Evolutionary conservation across 2,329 filamentous ascomycete genomes (phyloP), one percentile per base, ranked within the genome.

Genomic region (Orbilia quercus): DNA sequence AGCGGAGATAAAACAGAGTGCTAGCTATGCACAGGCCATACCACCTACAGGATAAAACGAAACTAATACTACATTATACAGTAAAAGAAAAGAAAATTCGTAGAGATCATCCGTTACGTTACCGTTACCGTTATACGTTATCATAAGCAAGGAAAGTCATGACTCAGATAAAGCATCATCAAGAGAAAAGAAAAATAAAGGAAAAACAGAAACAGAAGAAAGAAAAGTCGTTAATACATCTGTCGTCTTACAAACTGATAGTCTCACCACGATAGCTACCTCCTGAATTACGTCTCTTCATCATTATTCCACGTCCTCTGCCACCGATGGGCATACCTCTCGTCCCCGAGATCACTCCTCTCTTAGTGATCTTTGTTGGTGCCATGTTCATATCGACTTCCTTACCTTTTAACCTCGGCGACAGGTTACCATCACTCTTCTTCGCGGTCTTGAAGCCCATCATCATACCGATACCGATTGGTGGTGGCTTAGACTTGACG

Each of bases 391-490:
- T 47, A 7, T 73, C 69, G 16, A 66, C 55, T n/a, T 73, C 69
- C 48, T 60, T 73, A 11, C 38, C 48, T 60, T 73, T 73, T 25
- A 73, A 36, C 31, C 59, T 73, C 20, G 69, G 69, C 42, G 69
- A 72, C 2, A 57, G 34, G 42, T 38, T 64, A 3, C 23, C 53
- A 7, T 54, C 55, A 36, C 50, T 45, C 47, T 62, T 73, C 60
- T 62, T 73, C 2, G 57, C 22, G 23, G 25, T 60, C 47, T 65
- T 65, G 36, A 66, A 73, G 6, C 69, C 69, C 69, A 73, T 73
- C 69, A 73, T 73, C 69, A 73, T 73, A n/a, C 69, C 69, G 44
- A 73, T 55, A 12, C 69, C 69, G 36, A 73, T 73, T 50, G 69
- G 69, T 55, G 69, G 69, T 18, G 69, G 69, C 60, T 73, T 73